Conservation (phyloP, 1,284 basidiomycete genomes). For the Sparassis latifolia region DNA sequence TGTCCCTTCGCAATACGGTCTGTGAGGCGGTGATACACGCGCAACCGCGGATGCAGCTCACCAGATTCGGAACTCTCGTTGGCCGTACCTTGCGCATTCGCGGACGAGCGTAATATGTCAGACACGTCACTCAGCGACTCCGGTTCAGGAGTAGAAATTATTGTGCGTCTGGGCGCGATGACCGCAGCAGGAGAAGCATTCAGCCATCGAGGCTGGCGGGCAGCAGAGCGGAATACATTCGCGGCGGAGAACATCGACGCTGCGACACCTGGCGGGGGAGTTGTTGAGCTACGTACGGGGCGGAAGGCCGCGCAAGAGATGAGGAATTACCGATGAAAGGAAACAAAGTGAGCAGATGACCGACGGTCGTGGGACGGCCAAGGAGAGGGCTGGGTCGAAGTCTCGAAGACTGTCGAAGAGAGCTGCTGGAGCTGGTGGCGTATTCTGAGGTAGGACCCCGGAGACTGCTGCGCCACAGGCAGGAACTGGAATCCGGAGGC, state of each 20-base stretch:
- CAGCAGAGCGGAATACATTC: slow-evolving; percentile 13
- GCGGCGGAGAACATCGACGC: slow-evolving; percentile 14
- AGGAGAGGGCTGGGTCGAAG: background rate
- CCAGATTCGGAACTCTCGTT: too few species aligned
- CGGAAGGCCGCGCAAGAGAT: background rate
- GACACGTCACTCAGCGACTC: background rate
- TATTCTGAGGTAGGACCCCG: too few species aligned
- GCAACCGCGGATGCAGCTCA: too few species aligned
- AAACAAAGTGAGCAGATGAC: slow-evolving; percentile 1
- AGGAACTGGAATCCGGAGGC: too few species aligned
- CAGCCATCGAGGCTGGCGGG: slow-evolving; percentile 12
- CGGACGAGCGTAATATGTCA: too few species aligned
- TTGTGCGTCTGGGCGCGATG: background rate
- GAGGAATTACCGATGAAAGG: background rate
- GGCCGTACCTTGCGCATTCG: too few species aligned
- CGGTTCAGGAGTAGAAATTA: background rate
- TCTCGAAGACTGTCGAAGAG: background rate
- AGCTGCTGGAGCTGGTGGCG: background rate
- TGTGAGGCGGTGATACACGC: too few species aligned
- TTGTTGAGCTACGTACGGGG: background rate
- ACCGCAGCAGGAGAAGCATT: background rate
- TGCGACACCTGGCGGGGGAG: background rate
- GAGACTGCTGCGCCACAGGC: too few species aligned
- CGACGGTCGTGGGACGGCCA: background rate
- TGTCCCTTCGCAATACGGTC: too few species aligned